phyloP scores from a whole-genome alignment of 2,329 filamentous ascomycete genomes.

The Alternaria infectoria region DNA sequence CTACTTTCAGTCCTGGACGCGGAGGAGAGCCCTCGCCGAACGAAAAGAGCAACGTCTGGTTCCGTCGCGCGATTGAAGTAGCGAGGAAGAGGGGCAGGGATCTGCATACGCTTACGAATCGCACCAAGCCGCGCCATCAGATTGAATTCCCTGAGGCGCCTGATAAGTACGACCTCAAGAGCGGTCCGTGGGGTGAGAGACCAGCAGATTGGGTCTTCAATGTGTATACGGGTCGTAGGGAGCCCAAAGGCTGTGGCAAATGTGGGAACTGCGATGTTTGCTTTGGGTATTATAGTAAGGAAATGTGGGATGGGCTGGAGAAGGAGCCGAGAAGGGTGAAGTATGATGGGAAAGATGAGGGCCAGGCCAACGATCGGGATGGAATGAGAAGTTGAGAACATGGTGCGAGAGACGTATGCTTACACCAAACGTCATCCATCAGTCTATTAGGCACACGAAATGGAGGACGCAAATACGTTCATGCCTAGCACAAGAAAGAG shows the following conservation, averaged over 20 bases:
- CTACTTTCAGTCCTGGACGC: not conserved
- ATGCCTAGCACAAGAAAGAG: not conserved
- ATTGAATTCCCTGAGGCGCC: conserved; percentile 12
- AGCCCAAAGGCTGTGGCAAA: conserved; percentile 11
- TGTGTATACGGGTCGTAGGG: conserved; percentile 8
- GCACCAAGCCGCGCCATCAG: not conserved
- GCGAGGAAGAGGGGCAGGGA: conserved; percentile 8
- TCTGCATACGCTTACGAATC: conserved; percentile 16
- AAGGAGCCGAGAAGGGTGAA: not conserved
- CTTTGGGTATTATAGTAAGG: conserved; percentile 1
- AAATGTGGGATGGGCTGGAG: conserved; percentile 7
- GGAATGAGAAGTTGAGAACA: not conserved
- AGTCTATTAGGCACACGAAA: not conserved
- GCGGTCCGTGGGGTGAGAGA: conserved; percentile 9
- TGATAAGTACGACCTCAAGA: conserved; percentile 5
- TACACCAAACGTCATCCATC: not conserved
- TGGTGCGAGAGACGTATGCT: not conserved
- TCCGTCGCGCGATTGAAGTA: conserved; percentile 8
- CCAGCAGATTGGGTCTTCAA: conserved; percentile 16
- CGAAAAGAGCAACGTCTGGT: conserved; percentile 1
- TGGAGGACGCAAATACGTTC: not conserved
- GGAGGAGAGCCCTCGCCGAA: not conserved
- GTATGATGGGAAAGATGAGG: not conserved
- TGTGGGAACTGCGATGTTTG: conserved; percentile 15
- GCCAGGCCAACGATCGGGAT: not conserved